Base-by-base conservation (phyloP, 2,329 filamentous ascomycete species). In the Sphaerulina vaccinii region DNA sequence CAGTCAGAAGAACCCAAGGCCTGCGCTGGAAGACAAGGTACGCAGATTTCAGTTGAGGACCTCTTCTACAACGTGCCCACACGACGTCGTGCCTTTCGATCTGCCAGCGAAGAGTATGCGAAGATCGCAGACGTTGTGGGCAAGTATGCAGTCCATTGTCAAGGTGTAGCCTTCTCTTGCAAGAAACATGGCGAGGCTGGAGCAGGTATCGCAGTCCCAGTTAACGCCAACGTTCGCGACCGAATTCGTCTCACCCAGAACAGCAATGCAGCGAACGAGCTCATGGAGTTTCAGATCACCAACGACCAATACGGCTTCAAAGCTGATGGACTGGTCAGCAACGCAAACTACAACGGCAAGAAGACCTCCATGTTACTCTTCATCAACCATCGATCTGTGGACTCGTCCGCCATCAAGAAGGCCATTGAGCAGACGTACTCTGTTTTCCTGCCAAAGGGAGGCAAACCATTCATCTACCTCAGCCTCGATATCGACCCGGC, bases 51-150 rank as follows among this genome's bases (percentile, higher is more conserved):
- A 0, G 82, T 99, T 13, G 92, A 99, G 66, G 93, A 99, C 68
- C 74, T 99, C 9, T 99, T 99, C 70, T 99, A 96, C 77, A 99
- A 96, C 64, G 83, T 97, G 1, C 91, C 90, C 0, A 95, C 87
- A 7, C 83, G 93, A 19, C 84, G 91, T 29, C 83, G 85, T 59
- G 93, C 95, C 9, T 99, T 99, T 65, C 84, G 93, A 35, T 97
- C 92, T 11, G 75, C 88, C 15, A 88, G 90, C 32, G 93, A 99
- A 66, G 95, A 99, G 68, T 97, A 95, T 74, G 90, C 95, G 65
- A 99, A 97, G 73, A 96, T 99, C 51, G 84, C 97, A 21, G 93
- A 99, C 67, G 84, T 96, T 67, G 87, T 97, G 7, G 90, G 93
- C 11, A 85, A 89, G 37, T 97, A 99, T 72, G 89, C 93, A 22